phyloP scores from a whole-genome alignment of 129 eudicot species.

The Centaurea solstitialis region DNA sequence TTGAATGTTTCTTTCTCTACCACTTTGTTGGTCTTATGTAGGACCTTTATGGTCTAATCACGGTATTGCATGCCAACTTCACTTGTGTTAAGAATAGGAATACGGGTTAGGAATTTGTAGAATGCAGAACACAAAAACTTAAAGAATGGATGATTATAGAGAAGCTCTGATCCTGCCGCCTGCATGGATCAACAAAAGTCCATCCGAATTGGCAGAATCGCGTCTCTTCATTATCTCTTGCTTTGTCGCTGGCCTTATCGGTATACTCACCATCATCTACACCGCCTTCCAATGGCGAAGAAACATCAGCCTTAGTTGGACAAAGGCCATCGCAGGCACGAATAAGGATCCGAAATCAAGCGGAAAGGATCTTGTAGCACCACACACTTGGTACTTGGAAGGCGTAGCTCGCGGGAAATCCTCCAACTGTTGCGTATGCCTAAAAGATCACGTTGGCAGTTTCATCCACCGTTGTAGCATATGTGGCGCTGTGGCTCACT shows the following conservation, averaged over 20 bases:
- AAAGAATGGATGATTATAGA: conserved; percentile 72
- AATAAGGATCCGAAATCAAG: conserved; percentile 87
- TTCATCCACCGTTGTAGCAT: conserved; percentile 75
- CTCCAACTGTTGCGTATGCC: conserved; percentile 83
- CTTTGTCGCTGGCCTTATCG: conserved; percentile 82
- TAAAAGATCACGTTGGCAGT: conserved; percentile 38
- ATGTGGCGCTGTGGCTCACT: conserved; percentile 89
- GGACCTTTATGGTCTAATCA: conserved; percentile 14
- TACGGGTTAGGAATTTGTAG: conserved; percentile 10
- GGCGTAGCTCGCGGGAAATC: conserved; percentile 77
- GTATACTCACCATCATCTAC: conserved; percentile 79
- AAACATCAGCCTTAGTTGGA: conserved; percentile 92
- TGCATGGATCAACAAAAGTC: conserved; percentile 56
- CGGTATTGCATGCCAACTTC: neutral
- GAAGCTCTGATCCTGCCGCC: conserved; percentile 60
- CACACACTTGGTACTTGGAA: conserved; percentile 89
- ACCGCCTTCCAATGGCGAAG: conserved; percentile 99
- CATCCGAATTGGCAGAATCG: conserved; percentile 70
- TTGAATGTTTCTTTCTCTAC: neutral
- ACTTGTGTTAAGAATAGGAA: neutral
- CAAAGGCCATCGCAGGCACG: conserved; percentile 95
- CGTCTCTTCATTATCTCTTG: conserved; percentile 71
- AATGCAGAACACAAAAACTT: conserved; percentile 16
- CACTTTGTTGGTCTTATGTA: conserved; percentile 12
- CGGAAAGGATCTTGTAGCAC: conserved; percentile 59